These are phyloP conservation scores for Trichoderma semiorbis DNA, from an alignment of 2,329 filamentous ascomycete species.

Conservation along the genomic window DNA sequence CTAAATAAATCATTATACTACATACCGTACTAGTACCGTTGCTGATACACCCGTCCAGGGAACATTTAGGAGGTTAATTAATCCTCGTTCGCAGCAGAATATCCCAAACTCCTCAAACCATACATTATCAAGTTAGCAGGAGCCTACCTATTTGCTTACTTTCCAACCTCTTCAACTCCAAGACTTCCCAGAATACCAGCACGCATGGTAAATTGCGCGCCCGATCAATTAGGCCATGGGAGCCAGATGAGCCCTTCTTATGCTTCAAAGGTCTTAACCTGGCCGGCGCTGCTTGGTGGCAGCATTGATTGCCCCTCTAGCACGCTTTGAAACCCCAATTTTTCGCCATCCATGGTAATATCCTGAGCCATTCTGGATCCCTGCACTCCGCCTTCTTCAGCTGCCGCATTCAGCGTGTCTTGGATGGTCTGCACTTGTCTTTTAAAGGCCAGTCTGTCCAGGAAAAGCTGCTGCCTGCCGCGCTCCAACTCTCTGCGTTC, in stretches of 20 bases:
- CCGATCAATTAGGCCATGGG: background rate
- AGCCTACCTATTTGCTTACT: background rate
- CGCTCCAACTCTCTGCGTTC: constrained; percentile 91
- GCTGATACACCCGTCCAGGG: constrained; percentile 3
- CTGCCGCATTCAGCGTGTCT: constrained; percentile 62
- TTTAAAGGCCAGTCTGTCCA: constrained; percentile 88
- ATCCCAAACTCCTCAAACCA: constrained; percentile 13
- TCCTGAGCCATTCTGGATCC: constrained; percentile 48
- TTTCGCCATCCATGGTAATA: constrained; percentile 46
- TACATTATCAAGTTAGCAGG: constrained; percentile 14
- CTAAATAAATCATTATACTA: constrained; percentile 8
- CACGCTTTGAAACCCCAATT: constrained; percentile 51
- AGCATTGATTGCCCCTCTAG: constrained; percentile 45
- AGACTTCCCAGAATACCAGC: background rate
- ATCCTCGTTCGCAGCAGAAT: constrained; percentile 11
- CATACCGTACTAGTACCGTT: constrained; percentile 1
- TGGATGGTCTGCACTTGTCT: constrained; percentile 81
- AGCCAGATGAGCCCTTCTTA: constrained; percentile 28
- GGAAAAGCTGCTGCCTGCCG: constrained; percentile 85
- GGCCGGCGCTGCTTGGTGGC: constrained; percentile 53
- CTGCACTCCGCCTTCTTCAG: constrained; percentile 47
- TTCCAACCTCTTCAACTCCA: constrained; percentile 8
- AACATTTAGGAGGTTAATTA: background rate
- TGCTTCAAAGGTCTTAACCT: constrained; percentile 57
- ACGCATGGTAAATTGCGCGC: background rate